A percentile compares a stretch with the other conserved stretches of the same genome.
Conservation (phyloP, 805 yeast species). For the Candida corydali region DNA sequence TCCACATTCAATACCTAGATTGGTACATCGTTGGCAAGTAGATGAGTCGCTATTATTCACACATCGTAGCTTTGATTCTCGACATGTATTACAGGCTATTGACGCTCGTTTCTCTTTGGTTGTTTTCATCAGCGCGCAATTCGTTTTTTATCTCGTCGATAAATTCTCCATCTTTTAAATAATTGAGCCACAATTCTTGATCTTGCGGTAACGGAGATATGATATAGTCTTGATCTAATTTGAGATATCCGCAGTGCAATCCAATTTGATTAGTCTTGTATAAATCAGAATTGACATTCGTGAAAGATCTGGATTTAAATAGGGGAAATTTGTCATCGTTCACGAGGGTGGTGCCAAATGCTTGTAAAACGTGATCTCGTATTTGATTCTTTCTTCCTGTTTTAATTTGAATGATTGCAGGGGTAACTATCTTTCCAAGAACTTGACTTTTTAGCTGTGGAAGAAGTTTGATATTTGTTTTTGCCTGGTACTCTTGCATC, state of each 20-base stretch:
- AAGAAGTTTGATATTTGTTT: slow-evolving; percentile 16
- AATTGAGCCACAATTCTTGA: slow-evolving; percentile 13
- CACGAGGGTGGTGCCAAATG: slow-evolving; percentile 16
- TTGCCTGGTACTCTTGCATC: slow-evolving; percentile 10
- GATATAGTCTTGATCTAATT: slow-evolving; percentile 1
- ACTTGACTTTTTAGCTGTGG: slow-evolving; percentile 7
- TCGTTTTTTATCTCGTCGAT: slow-evolving; percentile 9
- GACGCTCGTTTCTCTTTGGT: slow-evolving; percentile 6
- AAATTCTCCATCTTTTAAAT: slow-evolving; percentile 10
- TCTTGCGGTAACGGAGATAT: slow-evolving; percentile 2
- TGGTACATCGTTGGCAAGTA: slow-evolving; percentile 16
- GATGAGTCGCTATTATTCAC: slow-evolving; percentile 8
- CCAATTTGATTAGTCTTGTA: slow-evolving; percentile 21
- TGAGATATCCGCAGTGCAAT: slow-evolving; percentile 16
- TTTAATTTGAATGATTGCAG: slow-evolving; percentile 16
- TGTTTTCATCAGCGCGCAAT: slow-evolving; percentile 7
- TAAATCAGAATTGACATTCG: slow-evolving; percentile 12
- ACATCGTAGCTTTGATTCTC: slow-evolving; percentile 8
- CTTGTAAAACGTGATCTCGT: slow-evolving; percentile 19
- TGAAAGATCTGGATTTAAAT: slow-evolving; percentile 12
- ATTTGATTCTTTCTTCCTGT: slow-evolving; percentile 25
- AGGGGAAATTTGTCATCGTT: slow-evolving; percentile 19
- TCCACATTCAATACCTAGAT: slow-evolving; percentile 15
- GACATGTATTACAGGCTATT: slow-evolving; percentile 10
- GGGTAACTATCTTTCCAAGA: slow-evolving; percentile 10